Evolutionary conservation across 768 basidiomycete species (phyloP).

Genomic region (Rhodotorula sphaerocarpa): DNA sequence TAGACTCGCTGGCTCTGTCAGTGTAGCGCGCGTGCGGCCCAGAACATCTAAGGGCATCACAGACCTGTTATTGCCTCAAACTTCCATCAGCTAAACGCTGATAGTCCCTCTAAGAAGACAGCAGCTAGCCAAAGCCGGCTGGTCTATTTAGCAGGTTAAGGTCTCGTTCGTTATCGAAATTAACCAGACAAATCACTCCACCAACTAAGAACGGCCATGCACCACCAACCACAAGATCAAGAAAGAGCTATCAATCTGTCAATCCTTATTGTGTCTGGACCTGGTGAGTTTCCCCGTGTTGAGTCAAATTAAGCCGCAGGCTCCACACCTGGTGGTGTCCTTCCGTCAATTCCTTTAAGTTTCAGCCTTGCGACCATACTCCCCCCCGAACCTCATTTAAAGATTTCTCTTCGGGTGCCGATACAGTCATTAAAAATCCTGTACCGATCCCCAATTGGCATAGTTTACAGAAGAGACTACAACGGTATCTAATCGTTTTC

Average conservation of each 20-base stretch:
- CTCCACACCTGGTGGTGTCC: conserved; percentile 71
- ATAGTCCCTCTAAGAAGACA: conserved; percentile 80
- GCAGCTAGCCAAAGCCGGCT: conserved; percentile 63
- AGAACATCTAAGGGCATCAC: no score
- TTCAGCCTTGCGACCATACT: no score
- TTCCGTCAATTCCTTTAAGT: conserved; percentile 78
- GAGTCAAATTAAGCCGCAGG: conserved; percentile 79
- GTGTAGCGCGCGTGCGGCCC: no score
- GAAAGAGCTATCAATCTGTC: conserved; percentile 78
- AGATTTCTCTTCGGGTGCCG: no score
- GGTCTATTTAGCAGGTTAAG: conserved; percentile 87
- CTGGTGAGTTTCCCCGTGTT: conserved; percentile 72
- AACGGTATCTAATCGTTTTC: no score
- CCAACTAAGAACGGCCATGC: conserved; percentile 84
- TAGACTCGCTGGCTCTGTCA: no score
- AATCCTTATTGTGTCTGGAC: no score
- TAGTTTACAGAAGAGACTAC: no score
- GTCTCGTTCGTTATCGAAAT: conserved; percentile 92
- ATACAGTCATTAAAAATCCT: no score
- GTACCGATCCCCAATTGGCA: no score
- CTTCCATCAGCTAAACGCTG: conserved; percentile 67
- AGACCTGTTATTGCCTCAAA: no score
- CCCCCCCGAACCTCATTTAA: no score
- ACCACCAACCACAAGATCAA: conserved; percentile 78
- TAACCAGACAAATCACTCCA: conserved; percentile 95